Base-by-base conservation (phyloP, 176 grass and related monocot species). In the Hyparrhenia diplandra region DNA sequence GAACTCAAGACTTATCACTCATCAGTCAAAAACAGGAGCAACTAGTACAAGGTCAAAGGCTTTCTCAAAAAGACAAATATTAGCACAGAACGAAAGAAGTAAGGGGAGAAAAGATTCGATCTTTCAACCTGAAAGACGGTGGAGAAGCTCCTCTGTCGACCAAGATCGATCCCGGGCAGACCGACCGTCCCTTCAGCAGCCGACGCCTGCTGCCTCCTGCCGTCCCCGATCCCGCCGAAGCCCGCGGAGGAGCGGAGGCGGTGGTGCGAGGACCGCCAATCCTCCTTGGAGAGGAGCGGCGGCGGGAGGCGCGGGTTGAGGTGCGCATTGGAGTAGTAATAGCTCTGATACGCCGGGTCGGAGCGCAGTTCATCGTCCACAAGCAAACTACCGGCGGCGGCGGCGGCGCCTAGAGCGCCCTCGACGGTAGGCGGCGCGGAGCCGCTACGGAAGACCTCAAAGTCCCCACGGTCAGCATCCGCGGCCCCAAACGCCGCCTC, bases 281-380 rank as follows among this genome's bases (percentile, higher is more conserved):
- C 88, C 85, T 94, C 87, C 75, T 93, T 94, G 52, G 89, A 94
- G 14, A 91, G 87, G 21, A 76, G 84, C 31, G 86, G 94, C 74
- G 83, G 94, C 42, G 85, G 89, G 37, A 97, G 87, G 64, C 91
- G 85, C 43, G 91, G 94, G 89, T 97, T 94, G 69, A 90, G 75
- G 86, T 89, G 88, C 52, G 82, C 91, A 86, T 91, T 85, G 71
- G 91, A 86, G 84, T 91, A 89, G 82, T 87, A 90, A 76, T 92
- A 95, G 55, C 81, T 80, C 70, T 88, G 84, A 85, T 89, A 94
- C 20, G 81, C 94, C 66, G 83, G 86, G 77, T 97, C 84, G 29
- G 89, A 83, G 9, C 86, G 84, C 41, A 91, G 88, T 21, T 93
- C 91, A 27, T 93, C 94, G 46, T 88, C 82, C 41, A 88, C 42